Base-by-base conservation (phyloP, 2,329 filamentous ascomycete species). In the Sclerotiophoma versabilis region DNA sequence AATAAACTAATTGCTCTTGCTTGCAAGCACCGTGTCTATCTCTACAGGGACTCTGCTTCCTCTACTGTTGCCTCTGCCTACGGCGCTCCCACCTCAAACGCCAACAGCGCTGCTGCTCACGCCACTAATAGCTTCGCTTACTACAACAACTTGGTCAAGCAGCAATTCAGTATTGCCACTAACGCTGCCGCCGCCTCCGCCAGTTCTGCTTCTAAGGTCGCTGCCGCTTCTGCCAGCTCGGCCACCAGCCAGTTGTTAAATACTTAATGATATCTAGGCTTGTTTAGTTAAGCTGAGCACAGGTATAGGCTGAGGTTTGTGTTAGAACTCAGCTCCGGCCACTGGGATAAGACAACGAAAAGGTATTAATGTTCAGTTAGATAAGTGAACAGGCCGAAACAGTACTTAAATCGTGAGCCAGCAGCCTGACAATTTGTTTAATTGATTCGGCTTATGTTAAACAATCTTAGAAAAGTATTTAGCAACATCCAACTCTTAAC, bases 1-100 rank as follows among this genome's bases (percentile, higher is more conserved):
- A 96, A 97, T 69, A 93, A 99, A 76, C 84, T 98, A 22, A 82
- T 96, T 47, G 92, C 93, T 47, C 84, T 98, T 58, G 89, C 93
- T 60, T 92, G 93, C 73, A 96, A 95, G 82, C 86, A 96, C 78
- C 88, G 90, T 54, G 88, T 89, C 54, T 80, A 87, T 54, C 80
- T 93, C 38, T 80, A 87, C 15, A 87, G 87, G 55, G 87, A 92
- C 67, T 90, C 83, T 44, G 75, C 84, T 26, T 75, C 87, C 72
- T 91, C 91, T 6, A 93, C 91, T 8, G 58, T 58, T 45, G 72
- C 66, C 37, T 71, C 72, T 37, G 70, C 68, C 37, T 68, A 69
- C 46, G 75, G 73, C 65, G 69, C 70, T 32, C 77, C 76, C 44
- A 78, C 79, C 29, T 75, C 77, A 59, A 76, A 72, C 54, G 91